Evolutionary conservation across 1,284 basidiomycete species (phyloP).

Genomic region (Trichosporon asahii): DNA sequence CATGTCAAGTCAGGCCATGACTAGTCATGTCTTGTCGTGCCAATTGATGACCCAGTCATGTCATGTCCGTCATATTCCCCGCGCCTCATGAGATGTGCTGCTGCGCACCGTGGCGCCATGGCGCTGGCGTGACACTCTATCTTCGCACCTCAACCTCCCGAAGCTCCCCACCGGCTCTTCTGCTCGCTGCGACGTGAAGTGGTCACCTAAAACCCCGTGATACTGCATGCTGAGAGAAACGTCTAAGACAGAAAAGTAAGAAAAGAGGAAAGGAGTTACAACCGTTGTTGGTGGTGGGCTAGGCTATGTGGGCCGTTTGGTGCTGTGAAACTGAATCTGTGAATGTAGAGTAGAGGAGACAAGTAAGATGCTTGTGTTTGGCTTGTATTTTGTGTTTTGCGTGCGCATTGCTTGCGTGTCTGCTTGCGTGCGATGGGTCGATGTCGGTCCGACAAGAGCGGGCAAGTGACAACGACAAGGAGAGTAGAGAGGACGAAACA

Average conservation of each 20-base stretch:
- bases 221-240: conserved; percentile 3
- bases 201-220: background rate
- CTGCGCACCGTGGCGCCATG: no score
- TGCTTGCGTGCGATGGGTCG: no score
- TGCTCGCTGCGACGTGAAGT: background rate
- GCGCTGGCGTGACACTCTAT: no score
- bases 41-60: no score
- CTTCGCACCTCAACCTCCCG: no score
- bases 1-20: no score
- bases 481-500: background rate
- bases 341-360: background rate
- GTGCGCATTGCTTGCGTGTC: background rate
- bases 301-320: background rate
- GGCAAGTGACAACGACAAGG: no score
- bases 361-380: background rate
- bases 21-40: no score
- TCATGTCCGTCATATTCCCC: no score
- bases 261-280: background rate
- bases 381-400: background rate
- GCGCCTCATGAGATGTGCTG: no score
- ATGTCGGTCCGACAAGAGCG: no score
- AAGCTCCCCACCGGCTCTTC: background rate
- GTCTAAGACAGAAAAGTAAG: background rate
- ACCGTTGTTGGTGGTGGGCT: background rate
- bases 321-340: background rate